phyloP scores from a whole-genome alignment of 1,139 yeast species.

The Entelexis sorbosivorans region DNA sequence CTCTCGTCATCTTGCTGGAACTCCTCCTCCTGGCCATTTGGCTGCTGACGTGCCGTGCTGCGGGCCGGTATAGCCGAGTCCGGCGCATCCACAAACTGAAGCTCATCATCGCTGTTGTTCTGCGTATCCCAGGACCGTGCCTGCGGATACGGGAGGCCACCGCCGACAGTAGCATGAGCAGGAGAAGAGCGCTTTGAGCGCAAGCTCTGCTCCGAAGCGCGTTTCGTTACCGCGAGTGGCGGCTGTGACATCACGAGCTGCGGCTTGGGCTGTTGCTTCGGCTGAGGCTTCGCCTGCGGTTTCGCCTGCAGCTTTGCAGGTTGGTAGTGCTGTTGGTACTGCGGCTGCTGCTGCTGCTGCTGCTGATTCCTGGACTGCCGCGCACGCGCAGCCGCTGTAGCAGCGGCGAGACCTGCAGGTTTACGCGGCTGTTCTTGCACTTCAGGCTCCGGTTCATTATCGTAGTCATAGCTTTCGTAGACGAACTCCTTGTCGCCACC shows the following conservation, averaged over 20 bases:
- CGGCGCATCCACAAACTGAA: constrained; percentile 12
- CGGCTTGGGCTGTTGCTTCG: neutral
- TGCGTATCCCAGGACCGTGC: constrained; percentile 12
- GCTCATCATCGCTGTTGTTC: neutral
- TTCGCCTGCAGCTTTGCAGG: neutral
- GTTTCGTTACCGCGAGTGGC: constrained; percentile 12
- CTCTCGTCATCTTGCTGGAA: neutral
- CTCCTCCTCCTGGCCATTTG: neutral
- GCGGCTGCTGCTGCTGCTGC: neutral
- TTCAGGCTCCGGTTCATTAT: constrained; percentile 14
- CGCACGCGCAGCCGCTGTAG: constrained; percentile 16
- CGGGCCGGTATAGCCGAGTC: constrained; percentile 11
- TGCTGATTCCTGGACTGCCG: neutral
- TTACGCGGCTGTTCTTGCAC: neutral
- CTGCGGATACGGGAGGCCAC: constrained; percentile 9
- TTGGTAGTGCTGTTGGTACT: neutral
- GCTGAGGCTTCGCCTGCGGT: neutral
- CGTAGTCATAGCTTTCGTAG: constrained; percentile 23
- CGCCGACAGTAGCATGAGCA: neutral
- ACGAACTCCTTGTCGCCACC: constrained; percentile 20
- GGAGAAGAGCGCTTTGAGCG: neutral
- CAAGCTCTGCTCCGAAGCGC: constrained; percentile 14
- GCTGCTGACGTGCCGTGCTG: constrained; percentile 3
- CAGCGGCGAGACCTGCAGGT: constrained; percentile 15
- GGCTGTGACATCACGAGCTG: constrained; percentile 10